Percentiles rank a stretch among this genome's conserved stretches.
Conservation (phyloP, 2,329 filamentous ascomycete genomes). For the Corynespora cassiicola region DNA sequence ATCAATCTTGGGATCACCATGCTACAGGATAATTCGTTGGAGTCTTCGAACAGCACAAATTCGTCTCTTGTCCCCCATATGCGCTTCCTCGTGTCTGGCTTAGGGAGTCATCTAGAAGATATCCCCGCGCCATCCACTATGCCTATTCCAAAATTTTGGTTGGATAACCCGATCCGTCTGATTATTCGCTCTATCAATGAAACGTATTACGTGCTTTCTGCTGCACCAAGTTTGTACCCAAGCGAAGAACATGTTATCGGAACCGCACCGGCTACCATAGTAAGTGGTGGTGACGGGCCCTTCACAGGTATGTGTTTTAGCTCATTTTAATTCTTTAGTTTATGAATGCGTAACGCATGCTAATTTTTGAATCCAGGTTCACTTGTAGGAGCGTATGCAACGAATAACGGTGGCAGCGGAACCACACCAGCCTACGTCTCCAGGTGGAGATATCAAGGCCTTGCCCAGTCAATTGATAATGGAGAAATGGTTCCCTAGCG, state of each 20-base stretch:
- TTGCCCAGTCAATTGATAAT: constrained; percentile 4
- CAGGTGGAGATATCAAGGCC: constrained; percentile 54
- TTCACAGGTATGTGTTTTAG: constrained; percentile 17
- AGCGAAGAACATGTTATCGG: constrained; percentile 17
- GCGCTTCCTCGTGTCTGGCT: too few species aligned
- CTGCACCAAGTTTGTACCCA: constrained; percentile 14
- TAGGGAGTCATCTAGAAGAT: too few species aligned
- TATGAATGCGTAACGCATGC: not conserved
- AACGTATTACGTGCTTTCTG: too few species aligned
- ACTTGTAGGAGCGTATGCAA: constrained; percentile 59
- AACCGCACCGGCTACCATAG: constrained; percentile 18
- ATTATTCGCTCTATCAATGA: too few species aligned
- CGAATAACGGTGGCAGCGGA: constrained; percentile 56
- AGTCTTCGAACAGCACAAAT: too few species aligned
- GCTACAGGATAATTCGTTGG: too few species aligned
- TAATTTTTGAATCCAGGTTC: constrained; percentile 48
- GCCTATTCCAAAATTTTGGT: too few species aligned
- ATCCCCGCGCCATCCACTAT: too few species aligned
- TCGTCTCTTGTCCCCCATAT: too few species aligned
- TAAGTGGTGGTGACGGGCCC: constrained; percentile 25
- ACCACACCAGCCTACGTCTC: constrained; percentile 55
- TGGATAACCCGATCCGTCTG: too few species aligned
- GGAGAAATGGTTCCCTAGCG: too few species aligned
- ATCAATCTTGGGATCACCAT: constrained; percentile 49
- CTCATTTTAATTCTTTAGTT: too few species aligned